phyloP scores from a whole-genome alignment of 192 early-diverging fungal species.

The Coemansia sp. region DNA sequence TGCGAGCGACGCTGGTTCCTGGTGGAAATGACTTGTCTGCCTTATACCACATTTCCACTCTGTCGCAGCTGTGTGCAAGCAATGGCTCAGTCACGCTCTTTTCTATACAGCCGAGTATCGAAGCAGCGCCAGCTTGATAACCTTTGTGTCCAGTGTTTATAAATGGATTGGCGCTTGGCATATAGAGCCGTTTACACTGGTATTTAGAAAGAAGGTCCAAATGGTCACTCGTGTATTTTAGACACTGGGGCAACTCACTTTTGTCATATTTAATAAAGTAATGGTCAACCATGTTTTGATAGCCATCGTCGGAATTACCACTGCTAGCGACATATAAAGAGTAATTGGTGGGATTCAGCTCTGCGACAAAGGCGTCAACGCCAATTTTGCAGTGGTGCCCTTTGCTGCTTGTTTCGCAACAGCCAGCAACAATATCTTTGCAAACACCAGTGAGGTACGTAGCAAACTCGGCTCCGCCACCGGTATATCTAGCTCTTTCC shows the following conservation, averaged over 20 bases:
- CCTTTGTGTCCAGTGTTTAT: not conserved
- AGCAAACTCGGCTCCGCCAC: not conserved
- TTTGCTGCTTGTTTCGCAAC: not conserved
- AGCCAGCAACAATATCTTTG: not conserved
- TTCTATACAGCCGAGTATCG: not conserved
- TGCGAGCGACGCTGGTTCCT: not conserved
- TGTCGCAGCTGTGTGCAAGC: not conserved
- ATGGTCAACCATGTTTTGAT: not conserved
- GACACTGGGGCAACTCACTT: not conserved
- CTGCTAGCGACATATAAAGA: not conserved
- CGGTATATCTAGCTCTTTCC: not conserved
- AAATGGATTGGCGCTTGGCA: not conserved
- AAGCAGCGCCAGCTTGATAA: not conserved
- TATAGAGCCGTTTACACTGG: not conserved
- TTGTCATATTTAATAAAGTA: not conserved
- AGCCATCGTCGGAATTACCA: not conserved
- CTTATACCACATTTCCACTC: not conserved
- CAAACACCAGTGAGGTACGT: not conserved
- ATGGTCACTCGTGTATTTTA: not conserved
- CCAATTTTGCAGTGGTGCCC: not conserved
- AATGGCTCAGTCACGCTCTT: not conserved
- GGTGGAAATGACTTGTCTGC: not conserved
- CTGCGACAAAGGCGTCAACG: not conserved
- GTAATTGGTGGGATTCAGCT: not conserved
- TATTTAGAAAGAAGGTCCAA: no score